Base-by-base conservation (phyloP, 345 rosid genomes). In the Populus alba region DNA sequence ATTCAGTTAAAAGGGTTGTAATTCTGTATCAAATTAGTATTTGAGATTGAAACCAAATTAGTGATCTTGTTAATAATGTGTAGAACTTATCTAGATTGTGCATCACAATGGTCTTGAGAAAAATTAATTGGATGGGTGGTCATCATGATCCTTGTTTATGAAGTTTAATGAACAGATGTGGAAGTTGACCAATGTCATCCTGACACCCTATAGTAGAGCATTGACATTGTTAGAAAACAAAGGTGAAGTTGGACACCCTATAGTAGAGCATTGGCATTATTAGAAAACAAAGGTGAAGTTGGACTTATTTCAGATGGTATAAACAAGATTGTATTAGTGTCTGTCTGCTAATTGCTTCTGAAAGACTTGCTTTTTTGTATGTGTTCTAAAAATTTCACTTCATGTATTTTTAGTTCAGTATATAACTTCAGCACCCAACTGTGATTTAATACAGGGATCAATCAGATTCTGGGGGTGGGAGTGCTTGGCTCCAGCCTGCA, bases 361-460 rank as follows among this genome's bases (percentile, higher is more conserved):
- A 4, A 10, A 66, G 23, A 25, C 18, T 47, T 45, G n/a, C 49
- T 53, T 37, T 38, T n/a, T 59, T 59, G 65, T 59, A 59, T 59
- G 3, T n/a, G 23, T 15, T 49, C 47, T 66, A 20, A 47, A 57
- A 51, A 15, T 51, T 68, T 76, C 25, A 37, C 38, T 15, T 12
- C 17, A 43, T 71, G 3, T 25, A 23, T 49, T 31, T 43, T 43
- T 33, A 35, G 5, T 35, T 49, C 45, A 45, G 65, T 35, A 29
- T 65, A 22, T 17, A 12, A 61, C 37, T 51, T 65, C 38, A 45
- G 45, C 39, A 57, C 38, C 27, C 43, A 66, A 23, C 35, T 59
- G 11, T 76, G 76, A 55, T 80, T 78, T 68, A 33, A 45, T 82
- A 79, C 72, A 89, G 94, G 81, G 55, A 72, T 67, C 79, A 74